Evolutionary conservation across 140 eudicot species (phyloP), one percentile per base, ranked within the genome.

Genomic region (Anethum foeniculum): DNA sequence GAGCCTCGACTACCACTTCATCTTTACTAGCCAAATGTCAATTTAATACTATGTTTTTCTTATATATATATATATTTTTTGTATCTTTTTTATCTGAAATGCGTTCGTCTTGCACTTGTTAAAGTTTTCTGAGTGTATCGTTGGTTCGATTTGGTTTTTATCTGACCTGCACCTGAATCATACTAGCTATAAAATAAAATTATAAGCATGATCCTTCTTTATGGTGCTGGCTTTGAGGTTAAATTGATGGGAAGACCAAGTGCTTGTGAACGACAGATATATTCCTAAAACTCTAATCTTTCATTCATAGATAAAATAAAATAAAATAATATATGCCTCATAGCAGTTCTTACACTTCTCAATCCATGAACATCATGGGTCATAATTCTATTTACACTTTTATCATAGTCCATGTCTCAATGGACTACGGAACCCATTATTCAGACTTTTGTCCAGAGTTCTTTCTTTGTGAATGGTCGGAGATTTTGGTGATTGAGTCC

Each of bases 401-500:
- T 81, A 69, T 80, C 87, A 86, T 23, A 81, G 54, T 84, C 86
- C 82, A 13, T 81, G 88, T 56, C 81, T 82, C 75, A 79, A 71
- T 28, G 88, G 88, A 60, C 90, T 85, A 48, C 47, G 81, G 13
- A 85, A 64, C 16, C 87, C 86, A 15, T 69, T 62, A 80, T 82
- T 79, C 25, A 67, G 47, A 16, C 76, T 76, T 77, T 76, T 80
- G 47, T 83, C 79, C 18, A 74, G 6, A 62, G 64, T 49, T 2
- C 86, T 87, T 73, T 86, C 90, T 0, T 88, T 80, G 60, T 52
- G 71, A 58, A 78, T 67, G 0, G 38, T 49, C 1, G 86, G 87
- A 60, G 93, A 87, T 48, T 78, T 81, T 16, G 93, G 92, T 2
- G 90, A 84, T 75, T 81, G 83, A 4, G 79, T 58, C 86, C 86